phyloP scores from a whole-genome alignment of 108 stramenopile genomes.

The Asterionellopsis glacialis region DNA sequence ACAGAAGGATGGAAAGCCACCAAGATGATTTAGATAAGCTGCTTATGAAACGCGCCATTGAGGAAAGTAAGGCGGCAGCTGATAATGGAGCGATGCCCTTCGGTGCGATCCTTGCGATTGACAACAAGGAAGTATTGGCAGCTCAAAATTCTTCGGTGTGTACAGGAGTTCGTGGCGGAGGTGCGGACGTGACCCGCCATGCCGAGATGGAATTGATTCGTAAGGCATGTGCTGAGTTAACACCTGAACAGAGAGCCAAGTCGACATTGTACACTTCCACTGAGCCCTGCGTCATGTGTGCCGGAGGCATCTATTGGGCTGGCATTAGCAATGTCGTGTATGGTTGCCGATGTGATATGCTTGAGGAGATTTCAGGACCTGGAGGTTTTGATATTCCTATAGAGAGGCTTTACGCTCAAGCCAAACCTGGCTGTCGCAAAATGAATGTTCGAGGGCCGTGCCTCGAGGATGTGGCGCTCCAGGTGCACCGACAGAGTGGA shows the following conservation, averaged over 20 bases:
- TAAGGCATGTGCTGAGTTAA: constrained; percentile 4
- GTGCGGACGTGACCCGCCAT: constrained; percentile 28
- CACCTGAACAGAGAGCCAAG: constrained; percentile 9
- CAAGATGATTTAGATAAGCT: too few relatives aligned
- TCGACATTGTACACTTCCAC: constrained; percentile 26
- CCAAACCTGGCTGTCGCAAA: constrained; percentile 8
- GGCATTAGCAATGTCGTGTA: constrained; percentile 23
- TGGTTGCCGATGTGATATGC: constrained; percentile 12
- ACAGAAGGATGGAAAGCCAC: too few relatives aligned
- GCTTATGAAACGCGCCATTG: constrained; percentile 2
- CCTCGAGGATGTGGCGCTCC: constrained; percentile 16
- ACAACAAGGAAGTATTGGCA: constrained; percentile 5
- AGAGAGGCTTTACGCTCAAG: constrained; percentile 12
- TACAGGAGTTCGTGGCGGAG: constrained; percentile 16
- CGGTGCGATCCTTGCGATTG: constrained; percentile 25
- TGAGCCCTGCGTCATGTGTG: constrained; percentile 44
- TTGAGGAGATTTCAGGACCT: constrained; percentile 23
- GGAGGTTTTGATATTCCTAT: constrained; percentile 32
- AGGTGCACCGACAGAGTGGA: constrained; percentile 16
- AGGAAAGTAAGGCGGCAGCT: neutral
- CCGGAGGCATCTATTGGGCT: constrained; percentile 32
- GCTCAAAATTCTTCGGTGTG: constrained; percentile 11
- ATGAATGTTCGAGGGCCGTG: constrained; percentile 17
- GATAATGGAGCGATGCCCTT: constrained; percentile 24
- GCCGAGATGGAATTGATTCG: constrained; percentile 36